Evolutionary conservation across 2,329 filamentous ascomycete genomes (phyloP).

Genomic region (Neoarthrinium moseri): DNA sequence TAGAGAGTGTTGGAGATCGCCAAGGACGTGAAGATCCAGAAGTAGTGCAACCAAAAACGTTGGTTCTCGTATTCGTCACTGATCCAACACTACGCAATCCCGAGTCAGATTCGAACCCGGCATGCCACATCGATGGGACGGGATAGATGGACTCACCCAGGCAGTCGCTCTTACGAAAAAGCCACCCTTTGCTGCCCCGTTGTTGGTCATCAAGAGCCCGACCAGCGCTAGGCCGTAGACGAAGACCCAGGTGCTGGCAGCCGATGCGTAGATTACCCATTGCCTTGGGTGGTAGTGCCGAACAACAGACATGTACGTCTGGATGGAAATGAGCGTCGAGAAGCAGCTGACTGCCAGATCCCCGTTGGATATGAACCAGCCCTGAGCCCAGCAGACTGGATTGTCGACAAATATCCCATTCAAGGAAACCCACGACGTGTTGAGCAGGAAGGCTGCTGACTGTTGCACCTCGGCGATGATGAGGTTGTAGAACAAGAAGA

Average conservation of each 20-base stretch:
- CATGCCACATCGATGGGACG: neutral
- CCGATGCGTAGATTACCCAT: constrained; percentile 44
- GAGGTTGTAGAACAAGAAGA: constrained; percentile 68
- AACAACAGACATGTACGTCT: constrained; percentile 65
- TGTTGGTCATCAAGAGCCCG: constrained; percentile 41
- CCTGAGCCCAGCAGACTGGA: constrained; percentile 37
- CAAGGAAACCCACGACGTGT: constrained; percentile 52
- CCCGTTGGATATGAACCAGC: constrained; percentile 66
- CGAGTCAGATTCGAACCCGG: neutral
- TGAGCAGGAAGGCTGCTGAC: constrained; percentile 51
- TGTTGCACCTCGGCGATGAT: constrained; percentile 28
- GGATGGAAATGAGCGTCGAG: constrained; percentile 62
- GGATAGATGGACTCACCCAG: neutral
- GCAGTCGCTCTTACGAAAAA: constrained; percentile 61
- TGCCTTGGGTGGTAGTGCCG: constrained; percentile 51
- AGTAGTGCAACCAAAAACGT: constrained; percentile 59
- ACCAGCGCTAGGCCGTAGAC: constrained; percentile 56
- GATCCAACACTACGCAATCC: constrained; percentile 57
- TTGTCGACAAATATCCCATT: neutral
- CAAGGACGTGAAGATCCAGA: constrained; percentile 55
- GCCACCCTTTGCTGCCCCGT: constrained; percentile 38
- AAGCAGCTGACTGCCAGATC: constrained; percentile 67
- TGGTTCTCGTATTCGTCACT: constrained; percentile 47
- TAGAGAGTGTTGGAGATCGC: constrained; percentile 33
- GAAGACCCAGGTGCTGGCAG: constrained; percentile 56